A percentile compares a stretch with the other conserved stretches of the same genome.
phyloP scores from a whole-genome alignment of 2,329 filamentous ascomycete genomes.

The Pseudocercospora fijiensis region DNA sequence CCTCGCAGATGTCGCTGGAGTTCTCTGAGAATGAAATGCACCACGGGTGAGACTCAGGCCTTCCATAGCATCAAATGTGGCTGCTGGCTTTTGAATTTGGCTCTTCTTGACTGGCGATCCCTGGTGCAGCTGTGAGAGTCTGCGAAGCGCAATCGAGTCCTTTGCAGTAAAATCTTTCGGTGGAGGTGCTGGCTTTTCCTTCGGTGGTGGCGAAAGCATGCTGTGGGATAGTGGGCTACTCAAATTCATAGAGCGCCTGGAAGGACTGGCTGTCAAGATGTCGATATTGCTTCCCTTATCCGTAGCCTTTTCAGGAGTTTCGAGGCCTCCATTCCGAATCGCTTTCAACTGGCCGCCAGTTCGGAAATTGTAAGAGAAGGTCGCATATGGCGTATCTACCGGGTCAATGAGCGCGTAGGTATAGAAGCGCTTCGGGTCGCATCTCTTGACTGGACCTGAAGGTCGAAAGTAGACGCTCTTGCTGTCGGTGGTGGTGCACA shows the following conservation, averaged over 20 bases:
- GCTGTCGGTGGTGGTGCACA: slow-evolving; percentile 7
- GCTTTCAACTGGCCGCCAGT: slow-evolving; percentile 11
- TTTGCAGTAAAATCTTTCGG: slow-evolving; percentile 1
- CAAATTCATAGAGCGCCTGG: not conserved
- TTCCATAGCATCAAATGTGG: slow-evolving; percentile 1
- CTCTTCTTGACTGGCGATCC: slow-evolving; percentile 3
- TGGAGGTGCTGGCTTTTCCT: slow-evolving; percentile 8
- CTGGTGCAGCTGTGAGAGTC: slow-evolving; percentile 1
- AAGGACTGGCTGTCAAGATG: slow-evolving; percentile 12
- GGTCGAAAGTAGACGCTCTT: slow-evolving; percentile 12
- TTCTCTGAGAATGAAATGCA: not conserved
- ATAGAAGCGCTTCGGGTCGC: slow-evolving; percentile 48
- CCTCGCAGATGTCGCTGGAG: not conserved
- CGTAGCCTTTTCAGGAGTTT: not conserved
- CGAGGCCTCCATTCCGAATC: not conserved
- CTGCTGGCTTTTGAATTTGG: not conserved
- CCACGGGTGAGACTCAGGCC: slow-evolving; percentile 2
- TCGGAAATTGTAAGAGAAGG: slow-evolving; percentile 41
- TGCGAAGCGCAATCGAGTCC: slow-evolving; percentile 13
- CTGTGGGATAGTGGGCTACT: not conserved
- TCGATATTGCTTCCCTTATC: slow-evolving; percentile 3
- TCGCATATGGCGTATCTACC: slow-evolving; percentile 49
- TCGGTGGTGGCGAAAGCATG: slow-evolving; percentile 8
- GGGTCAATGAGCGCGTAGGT: slow-evolving; percentile 52
- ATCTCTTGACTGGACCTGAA: slow-evolving; percentile 34